These are phyloP conservation scores for Kluyveromyces sp. DNA, from an alignment of 1,139 yeast species.

Conservation along the genomic window DNA sequence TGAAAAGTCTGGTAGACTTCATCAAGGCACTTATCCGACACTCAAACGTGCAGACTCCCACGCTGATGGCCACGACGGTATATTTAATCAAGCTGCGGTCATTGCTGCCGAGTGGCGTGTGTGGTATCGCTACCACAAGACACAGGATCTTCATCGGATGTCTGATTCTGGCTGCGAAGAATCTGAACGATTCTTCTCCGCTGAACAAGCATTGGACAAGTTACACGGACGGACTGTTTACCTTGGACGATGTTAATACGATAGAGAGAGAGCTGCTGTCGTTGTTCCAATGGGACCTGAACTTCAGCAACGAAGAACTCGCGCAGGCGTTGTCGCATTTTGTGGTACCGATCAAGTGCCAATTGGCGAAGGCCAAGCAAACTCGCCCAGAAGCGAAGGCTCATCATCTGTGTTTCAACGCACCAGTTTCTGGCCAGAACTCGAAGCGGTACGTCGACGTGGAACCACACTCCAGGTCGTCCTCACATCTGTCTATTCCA, in stretches of 20 bases:
- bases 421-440: conserved; percentile 16
- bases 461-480: conserved; percentile 16
- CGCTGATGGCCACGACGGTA: conserved; percentile 85
- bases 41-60: conserved; percentile 91
- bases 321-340: conserved; percentile 65
- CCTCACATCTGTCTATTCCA: conserved; percentile 22
- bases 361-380: conserved; percentile 15
- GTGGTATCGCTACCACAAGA: conserved; percentile 89
- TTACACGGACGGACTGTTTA: conserved; percentile 77
- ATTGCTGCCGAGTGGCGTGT: conserved; percentile 77
- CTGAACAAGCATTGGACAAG: conserved; percentile 93
- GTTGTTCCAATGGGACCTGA: conserved; percentile 77
- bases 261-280: conserved; percentile 83
- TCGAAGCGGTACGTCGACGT: conserved; percentile 9
- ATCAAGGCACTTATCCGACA: conserved; percentile 64
- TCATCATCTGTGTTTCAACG: conserved; percentile 15
- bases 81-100: conserved; percentile 71
- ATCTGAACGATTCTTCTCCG: conserved; percentile 87
- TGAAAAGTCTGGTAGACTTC: conserved; percentile 48
- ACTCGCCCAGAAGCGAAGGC: too few relatives aligned
- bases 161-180: conserved; percentile 81
- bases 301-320: conserved; percentile 63
- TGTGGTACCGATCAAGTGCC: conserved; percentile 58
- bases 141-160: conserved; percentile 89
- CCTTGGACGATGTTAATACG: conserved; percentile 74